Evolutionary conservation across 2,329 filamentous ascomycete species (phyloP), one percentile per base, ranked within the genome.

Genomic region (Pezicula rhizophila): DNA sequence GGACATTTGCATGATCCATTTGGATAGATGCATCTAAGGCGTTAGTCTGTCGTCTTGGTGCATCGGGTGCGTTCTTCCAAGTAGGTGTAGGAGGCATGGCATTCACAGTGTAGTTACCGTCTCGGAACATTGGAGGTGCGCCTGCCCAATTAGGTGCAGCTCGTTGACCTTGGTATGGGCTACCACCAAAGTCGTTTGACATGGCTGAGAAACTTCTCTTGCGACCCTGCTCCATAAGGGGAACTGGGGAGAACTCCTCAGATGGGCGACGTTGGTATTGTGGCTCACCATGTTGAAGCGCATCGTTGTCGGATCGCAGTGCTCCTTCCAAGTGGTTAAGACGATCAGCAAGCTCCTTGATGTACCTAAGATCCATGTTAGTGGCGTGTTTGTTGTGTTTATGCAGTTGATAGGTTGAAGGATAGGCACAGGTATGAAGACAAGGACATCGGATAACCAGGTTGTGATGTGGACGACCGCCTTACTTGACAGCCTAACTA

Each of bases 341-440:
- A 23, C 90, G 77, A 63, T 95, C 89, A 20, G 89, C 89, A 18
- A 96, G 77, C 66, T 95, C 89, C 64, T 95, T 95, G 65, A 96
- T 96, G 60, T 95, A 95, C 14, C 84, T 88, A 60, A 45, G 25
- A 51, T 51, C 31, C 33, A 26, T 50, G 52, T 57, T 39, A 56
- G 51, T 34, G 44, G 26, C 48, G 8, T 48, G 54, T 57, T 42
- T 59, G 53, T 26, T 31, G n/a, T 47, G 43, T 31, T 31, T 31
- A 31, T 31, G 34, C 10, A 26, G 28, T 11, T 18, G 25, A 45
- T 18, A 49, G 26, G 42, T 43, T 43, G 23, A 57, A 50, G 48
- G 15, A 45, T 28, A 17, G 11, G n/a, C 38, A 40, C 28, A 31
- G 28, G 11, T 12, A 12, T 31, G 28, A 31, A 31, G 28, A 31